phyloP scores from a whole-genome alignment of 2,329 filamentous ascomycete genomes.

The Venturia effusa region DNA sequence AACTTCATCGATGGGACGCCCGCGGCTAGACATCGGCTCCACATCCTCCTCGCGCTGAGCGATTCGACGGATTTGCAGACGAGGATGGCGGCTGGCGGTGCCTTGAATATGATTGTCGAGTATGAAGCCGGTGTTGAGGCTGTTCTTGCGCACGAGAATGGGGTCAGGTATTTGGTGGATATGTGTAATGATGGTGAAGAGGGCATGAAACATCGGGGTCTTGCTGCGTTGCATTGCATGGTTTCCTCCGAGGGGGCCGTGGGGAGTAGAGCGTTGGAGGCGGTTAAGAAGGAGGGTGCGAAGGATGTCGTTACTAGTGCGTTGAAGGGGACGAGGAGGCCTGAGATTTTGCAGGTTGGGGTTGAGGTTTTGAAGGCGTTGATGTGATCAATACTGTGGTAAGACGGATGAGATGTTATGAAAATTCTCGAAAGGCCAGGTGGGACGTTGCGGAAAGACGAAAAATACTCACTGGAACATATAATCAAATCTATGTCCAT shows the following conservation, averaged over 20 bases:
- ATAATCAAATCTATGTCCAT: too few relatives aligned
- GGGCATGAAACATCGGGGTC: conserved; percentile 57
- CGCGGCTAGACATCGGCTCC: conserved; percentile 52
- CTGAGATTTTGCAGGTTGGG: conserved; percentile 59
- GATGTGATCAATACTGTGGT: too few relatives aligned
- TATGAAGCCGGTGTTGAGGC: conserved; percentile 30
- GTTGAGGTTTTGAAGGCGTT: conserved; percentile 64
- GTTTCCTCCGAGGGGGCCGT: conserved; percentile 54
- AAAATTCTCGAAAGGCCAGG: too few relatives aligned
- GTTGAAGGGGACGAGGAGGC: conserved; percentile 56
- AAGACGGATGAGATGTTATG: too few relatives aligned
- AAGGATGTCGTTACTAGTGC: conserved; percentile 55
- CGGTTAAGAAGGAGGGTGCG: conserved; percentile 13
- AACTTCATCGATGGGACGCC: conserved; percentile 58
- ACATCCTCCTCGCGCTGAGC: conserved; percentile 76
- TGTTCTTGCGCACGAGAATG: conserved; percentile 59
- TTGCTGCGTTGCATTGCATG: conserved; percentile 66
- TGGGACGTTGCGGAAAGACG: too few relatives aligned
- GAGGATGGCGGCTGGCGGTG: conserved; percentile 75
- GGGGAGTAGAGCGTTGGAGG: conserved; percentile 35
- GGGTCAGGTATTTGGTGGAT: conserved; percentile 66
- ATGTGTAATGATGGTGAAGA: conserved; percentile 65
- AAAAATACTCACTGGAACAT: too few relatives aligned
- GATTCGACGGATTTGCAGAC: conserved; percentile 76
- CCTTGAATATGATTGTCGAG: conserved; percentile 71